Conservation (phyloP, 176 grass and related monocot genomes). For the Hordeum vulgare region DNA sequence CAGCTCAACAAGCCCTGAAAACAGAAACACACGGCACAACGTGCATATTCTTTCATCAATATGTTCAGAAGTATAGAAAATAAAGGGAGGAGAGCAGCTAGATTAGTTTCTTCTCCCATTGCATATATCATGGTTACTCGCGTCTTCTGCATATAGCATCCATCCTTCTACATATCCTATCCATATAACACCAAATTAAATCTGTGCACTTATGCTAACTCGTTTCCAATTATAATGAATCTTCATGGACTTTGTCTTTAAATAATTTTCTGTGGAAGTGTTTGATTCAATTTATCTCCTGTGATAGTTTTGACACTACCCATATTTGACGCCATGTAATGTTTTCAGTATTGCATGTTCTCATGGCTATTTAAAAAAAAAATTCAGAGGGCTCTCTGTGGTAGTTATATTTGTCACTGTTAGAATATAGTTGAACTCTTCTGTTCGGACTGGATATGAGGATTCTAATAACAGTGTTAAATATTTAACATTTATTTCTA, state of each 20-base stretch:
- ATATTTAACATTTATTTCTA: background rate
- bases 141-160: background rate
- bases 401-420: background rate
- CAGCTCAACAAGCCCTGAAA: too few species aligned
- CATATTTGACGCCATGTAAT: background rate
- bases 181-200: background rate
- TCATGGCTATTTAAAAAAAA: background rate
- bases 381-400: background rate
- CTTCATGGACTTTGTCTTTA: background rate
- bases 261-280: background rate
- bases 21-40: too few species aligned
- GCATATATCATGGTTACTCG: background rate
- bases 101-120: background rate
- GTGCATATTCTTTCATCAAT: background rate
- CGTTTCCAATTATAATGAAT: background rate
- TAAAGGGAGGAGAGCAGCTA: background rate
- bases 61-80: background rate
- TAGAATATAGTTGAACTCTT: background rate
- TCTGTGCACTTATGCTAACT: background rate
- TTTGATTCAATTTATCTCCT: background rate
- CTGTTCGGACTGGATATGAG: background rate
- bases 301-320: background rate
- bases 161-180: background rate
- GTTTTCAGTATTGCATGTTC: background rate
- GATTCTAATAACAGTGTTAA: background rate